Base-by-base conservation (phyloP, 345 rosid species). In the Rhodamnia argentea region DNA sequence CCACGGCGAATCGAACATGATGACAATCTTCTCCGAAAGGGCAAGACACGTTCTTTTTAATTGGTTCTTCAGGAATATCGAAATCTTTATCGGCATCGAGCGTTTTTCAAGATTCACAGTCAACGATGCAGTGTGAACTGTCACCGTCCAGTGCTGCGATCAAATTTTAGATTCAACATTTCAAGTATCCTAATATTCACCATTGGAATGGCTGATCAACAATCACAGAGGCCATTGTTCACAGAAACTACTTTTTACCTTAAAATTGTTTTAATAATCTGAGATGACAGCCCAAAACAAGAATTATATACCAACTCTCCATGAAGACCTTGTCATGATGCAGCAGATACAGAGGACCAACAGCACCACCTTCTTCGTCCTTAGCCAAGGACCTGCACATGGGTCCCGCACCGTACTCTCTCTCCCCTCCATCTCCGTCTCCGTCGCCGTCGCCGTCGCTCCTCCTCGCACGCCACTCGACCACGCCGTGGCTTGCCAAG, bases 401-500 rank as follows among this genome's bases (percentile, higher is more conserved):
- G 2, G 96, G 90, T 44, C 87, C 90, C 2, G 90, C 91, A 40
- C 84, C 87, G 14, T 92, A 94, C 14, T 86, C 81, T 14, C 90
- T 88, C 88, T 86, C 90, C 27, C 85, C 22, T 64, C 51, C 37
- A 85, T 87, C 24, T 88, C 90, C 50, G 37, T 84, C 24, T 62
- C 44, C 53, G 10, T 84, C 44, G 26, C 81, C 85, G 26, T 27
- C 42, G 54, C 64, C 40, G 81, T 51, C 42, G 32, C 62, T 20
- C 44, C 76, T 64, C 76, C 44, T 64, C 42, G 76, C 40, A 5
- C 76, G 24, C 44, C 76, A 64, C 86, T 85, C 44, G 37, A 93
- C 88, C 82, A 94, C 85, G 59, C 90, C 90, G 81, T 90, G 86
- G 88, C 93, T 90, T 5, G 93, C 94, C 50, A 93, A 85, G 29